Conservation (phyloP, 371 early-diverging fungal genomes). For the Ordospora pajunii region DNA sequence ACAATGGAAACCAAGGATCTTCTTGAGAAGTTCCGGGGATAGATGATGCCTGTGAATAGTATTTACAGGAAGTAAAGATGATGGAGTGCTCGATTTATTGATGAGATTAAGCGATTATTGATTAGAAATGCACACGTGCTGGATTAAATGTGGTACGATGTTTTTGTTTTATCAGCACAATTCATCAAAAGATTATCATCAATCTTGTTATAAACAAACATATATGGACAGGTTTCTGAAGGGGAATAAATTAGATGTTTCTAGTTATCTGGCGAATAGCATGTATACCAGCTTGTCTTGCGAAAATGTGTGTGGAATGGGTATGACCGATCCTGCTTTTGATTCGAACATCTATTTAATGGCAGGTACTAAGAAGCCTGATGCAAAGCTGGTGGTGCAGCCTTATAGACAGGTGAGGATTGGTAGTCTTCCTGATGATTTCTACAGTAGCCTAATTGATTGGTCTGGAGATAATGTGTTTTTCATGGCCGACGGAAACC, state of each 20-base stretch:
- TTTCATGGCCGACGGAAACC: conserved; percentile 50
- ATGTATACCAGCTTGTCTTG: no score
- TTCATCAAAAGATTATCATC: not conserved
- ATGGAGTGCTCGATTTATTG: no score
- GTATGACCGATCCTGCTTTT: no score
- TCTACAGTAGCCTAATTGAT: conserved; percentile 60
- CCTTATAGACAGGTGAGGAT: conserved; percentile 34
- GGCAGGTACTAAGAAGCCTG: not conserved
- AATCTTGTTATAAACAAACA: conserved; percentile 5
- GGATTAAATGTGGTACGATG: no score
- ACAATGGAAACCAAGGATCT: conserved; percentile 59
- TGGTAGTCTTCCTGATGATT: conserved; percentile 59
- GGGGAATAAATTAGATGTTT: not conserved
- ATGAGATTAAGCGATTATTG: no score
- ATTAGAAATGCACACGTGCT: no score
- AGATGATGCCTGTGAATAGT: not conserved
- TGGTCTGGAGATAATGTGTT: conserved; percentile 58
- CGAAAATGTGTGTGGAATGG: no score
- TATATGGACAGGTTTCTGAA: conserved; percentile 5
- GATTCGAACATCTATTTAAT: no score
- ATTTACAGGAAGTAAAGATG: no score
- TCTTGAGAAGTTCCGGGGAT: conserved; percentile 53
- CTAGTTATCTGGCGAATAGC: not conserved
- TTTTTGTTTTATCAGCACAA: conserved; percentile 6
- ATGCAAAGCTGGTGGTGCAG: conserved; percentile 1